A percentile compares a stretch with the other conserved stretches of the same genome.
Evolutionary conservation across 768 basidiomycete genomes (phyloP).

Genomic region (Glaciozyma martinii): DNA sequence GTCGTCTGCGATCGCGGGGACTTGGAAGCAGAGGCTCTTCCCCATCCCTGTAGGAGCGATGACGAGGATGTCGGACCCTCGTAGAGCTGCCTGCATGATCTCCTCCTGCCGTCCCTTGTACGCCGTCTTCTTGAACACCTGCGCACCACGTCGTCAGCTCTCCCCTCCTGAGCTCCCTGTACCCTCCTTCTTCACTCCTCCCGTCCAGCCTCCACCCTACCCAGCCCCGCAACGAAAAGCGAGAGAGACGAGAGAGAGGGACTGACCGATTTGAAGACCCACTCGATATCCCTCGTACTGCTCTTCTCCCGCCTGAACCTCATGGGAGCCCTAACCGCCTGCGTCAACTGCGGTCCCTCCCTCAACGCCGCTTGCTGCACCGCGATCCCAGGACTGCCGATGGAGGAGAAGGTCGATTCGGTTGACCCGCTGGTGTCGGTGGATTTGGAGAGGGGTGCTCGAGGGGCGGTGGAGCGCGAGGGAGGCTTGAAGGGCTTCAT

Average conservation of each 20-base stretch:
- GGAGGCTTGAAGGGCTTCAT: constrained; percentile 1
- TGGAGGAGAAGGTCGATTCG: background rate
- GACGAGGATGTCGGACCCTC: constrained; percentile 43
- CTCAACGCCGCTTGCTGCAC: background rate
- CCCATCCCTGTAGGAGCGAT: constrained; percentile 78
- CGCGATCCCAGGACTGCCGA: background rate
- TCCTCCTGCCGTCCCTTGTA: constrained; percentile 73
- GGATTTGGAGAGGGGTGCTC: background rate
- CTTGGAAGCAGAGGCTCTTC: constrained; percentile 74
- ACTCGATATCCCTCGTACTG: background rate
- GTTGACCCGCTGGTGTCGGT: background rate
- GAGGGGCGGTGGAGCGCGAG: background rate
- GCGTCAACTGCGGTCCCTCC: background rate
- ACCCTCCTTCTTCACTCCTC: background rate
- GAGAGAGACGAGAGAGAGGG: background rate
- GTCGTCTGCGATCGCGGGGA: constrained; percentile 61
- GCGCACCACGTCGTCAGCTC: background rate
- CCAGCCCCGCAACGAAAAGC: background rate
- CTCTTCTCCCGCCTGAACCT: background rate
- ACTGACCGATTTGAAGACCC: background rate
- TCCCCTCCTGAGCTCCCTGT: background rate
- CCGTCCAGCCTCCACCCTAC: background rate
- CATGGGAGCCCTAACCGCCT: background rate
- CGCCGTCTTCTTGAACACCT: constrained; percentile 59
- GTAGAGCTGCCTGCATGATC: constrained; percentile 61